Conservation (phyloP, 345 rosid species). For the Brassica cretica region DNA sequence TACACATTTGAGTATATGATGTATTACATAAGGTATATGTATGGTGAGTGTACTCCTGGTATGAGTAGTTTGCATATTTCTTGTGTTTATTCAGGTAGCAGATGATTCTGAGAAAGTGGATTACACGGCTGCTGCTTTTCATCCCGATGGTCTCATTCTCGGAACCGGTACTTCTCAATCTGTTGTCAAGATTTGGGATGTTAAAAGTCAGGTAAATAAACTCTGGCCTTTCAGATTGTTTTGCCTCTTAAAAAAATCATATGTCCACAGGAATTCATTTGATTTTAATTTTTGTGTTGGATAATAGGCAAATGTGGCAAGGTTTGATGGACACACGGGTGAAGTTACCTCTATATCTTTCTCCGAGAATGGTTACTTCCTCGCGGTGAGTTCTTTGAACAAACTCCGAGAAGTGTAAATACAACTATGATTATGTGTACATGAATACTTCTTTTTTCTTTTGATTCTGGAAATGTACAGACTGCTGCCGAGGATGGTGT, state of each 20-base stretch:
- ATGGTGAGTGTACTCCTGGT: background rate
- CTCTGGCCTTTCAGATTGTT: background rate
- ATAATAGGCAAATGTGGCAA: slow-evolving; percentile 79
- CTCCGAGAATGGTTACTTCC: slow-evolving; percentile 97
- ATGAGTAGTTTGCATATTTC: background rate
- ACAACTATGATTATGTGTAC: background rate
- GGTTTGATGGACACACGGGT: slow-evolving; percentile 82
- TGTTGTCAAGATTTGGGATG: slow-evolving; percentile 97
- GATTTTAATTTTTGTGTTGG: slow-evolving; percentile 7
- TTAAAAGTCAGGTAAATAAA: slow-evolving; percentile 72
- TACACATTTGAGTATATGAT: slow-evolving; percentile 3
- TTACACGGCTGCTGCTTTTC: slow-evolving; percentile 94
- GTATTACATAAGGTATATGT: background rate
- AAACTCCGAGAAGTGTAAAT: background rate
- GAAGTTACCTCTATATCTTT: slow-evolving; percentile 90
- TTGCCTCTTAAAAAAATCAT: background rate
- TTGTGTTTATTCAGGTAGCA: slow-evolving; percentile 57
- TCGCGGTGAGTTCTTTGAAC: slow-evolving; percentile 59
- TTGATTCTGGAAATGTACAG: slow-evolving; percentile 46
- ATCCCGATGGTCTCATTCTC: slow-evolving; percentile 98
- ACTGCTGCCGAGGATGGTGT: slow-evolving; percentile 95
- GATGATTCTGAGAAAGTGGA: slow-evolving; percentile 57
- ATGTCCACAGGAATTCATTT: background rate
- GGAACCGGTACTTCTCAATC: slow-evolving; percentile 91
- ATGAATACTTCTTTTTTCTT: slow-evolving; percentile 9